These are phyloP conservation scores for Acanthamoeba lugdunensis DNA, from an alignment of 208 protist species.

Conservation along the genomic window DNA sequence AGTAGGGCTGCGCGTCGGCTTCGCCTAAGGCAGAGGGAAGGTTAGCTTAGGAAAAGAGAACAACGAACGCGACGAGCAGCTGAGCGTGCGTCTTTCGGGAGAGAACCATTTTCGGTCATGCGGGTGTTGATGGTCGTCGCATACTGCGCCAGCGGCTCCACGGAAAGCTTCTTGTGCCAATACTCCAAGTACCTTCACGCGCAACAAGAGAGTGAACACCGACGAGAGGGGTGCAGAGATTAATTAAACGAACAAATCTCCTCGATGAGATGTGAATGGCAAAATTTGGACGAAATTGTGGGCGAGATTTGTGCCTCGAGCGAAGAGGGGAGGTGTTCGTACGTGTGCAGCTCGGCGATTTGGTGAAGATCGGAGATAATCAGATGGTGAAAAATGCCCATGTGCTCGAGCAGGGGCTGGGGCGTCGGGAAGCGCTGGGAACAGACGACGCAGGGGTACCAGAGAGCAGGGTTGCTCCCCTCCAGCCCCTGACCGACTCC, in stretches of 20 bases:
- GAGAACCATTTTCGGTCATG: constrained; percentile 1
- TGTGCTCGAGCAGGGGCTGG: constrained; percentile 38
- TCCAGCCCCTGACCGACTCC: background rate
- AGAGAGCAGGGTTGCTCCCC: background rate
- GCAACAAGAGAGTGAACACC: background rate
- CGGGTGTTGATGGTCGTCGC: constrained; percentile 60
- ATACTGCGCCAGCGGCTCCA: constrained; percentile 1
- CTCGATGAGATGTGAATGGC: background rate
- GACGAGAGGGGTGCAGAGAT: background rate
- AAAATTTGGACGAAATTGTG: background rate
- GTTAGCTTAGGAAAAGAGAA: background rate
- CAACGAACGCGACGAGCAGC: background rate
- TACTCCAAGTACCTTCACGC: constrained; percentile 43
- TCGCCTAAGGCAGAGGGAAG: background rate
- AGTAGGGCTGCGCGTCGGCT: constrained; percentile 67
- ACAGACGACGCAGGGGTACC: constrained; percentile 36
- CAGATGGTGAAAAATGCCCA: constrained; percentile 53
- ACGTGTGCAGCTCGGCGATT: constrained; percentile 29
- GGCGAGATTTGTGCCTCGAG: background rate
- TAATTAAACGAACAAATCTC: background rate
- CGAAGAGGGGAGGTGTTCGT: background rate
- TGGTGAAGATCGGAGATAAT: constrained; percentile 60
- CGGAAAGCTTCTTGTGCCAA: constrained; percentile 58
- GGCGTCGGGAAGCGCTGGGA: background rate
- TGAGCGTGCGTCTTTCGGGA: no score